These are phyloP conservation scores for Saccharomycopsis phalli DNA, from an alignment of 1,139 yeast species.

Conservation along the genomic window DNA sequence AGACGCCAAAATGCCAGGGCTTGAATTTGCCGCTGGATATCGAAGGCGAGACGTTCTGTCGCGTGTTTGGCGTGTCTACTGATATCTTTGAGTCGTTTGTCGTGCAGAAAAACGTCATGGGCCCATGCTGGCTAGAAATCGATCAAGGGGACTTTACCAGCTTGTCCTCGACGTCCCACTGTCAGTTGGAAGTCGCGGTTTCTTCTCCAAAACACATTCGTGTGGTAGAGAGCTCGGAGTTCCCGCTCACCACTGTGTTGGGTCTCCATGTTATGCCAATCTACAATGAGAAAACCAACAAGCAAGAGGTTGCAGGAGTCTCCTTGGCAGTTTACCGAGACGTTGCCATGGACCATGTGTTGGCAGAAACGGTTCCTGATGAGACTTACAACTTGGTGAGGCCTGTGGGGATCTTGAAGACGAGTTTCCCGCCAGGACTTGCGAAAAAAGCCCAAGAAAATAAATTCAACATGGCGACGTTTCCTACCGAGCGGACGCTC, in stretches of 20 bases:
- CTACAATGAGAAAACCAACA: conserved; percentile 60
- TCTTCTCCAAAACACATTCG: conserved; percentile 40
- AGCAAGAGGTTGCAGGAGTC: conserved; percentile 82
- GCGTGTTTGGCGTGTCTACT: conserved; percentile 73
- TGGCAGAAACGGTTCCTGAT: conserved; percentile 47
- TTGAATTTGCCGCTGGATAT: conserved; percentile 50
- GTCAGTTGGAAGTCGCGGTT: conserved; percentile 65
- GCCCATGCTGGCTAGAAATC: conserved; percentile 93
- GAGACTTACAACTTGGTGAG: conserved; percentile 64
- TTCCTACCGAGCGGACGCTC: conserved; percentile 67
- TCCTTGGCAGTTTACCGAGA: conserved; percentile 61
- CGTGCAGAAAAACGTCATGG: conserved; percentile 77
- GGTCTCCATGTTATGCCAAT: conserved; percentile 75
- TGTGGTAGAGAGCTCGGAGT: conserved; percentile 35
- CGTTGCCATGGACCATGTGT: conserved; percentile 66
- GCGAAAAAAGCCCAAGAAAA: conserved; percentile 46
- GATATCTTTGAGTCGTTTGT: conserved; percentile 81
- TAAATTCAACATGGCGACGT: conserved; percentile 40
- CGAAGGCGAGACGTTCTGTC: conserved; percentile 68
- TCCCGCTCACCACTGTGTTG: conserved; percentile 61
- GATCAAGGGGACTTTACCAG: conserved; percentile 51
- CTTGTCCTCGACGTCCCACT: conserved; percentile 66
- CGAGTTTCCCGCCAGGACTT: conserved; percentile 68
- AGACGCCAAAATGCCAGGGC: conserved; percentile 44
- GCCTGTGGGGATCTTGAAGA: conserved; percentile 49